Evolutionary conservation across 768 basidiomycete genomes (phyloP).

Genomic region (Leccinellum luteum): DNA sequence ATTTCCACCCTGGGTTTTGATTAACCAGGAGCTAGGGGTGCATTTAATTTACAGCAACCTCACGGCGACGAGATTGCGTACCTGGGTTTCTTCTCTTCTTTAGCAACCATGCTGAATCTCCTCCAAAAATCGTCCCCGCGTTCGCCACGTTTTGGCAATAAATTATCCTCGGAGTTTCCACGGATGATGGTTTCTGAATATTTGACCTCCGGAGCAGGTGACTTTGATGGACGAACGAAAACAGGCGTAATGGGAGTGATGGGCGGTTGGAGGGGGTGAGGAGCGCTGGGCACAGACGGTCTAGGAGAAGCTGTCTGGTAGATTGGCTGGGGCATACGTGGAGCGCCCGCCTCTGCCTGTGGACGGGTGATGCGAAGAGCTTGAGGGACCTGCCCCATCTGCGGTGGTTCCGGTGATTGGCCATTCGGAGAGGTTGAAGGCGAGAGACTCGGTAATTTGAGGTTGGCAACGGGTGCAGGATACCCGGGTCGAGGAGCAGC

Average conservation of each 20-base stretch:
- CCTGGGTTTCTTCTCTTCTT: slow-evolving; percentile 60
- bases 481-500: slow-evolving; percentile 75
- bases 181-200: slow-evolving; percentile 62
- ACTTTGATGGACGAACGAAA: slow-evolving; percentile 60
- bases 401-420: slow-evolving; percentile 18
- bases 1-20: slow-evolving; percentile 54
- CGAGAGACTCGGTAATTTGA: slow-evolving; percentile 53
- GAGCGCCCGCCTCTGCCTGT: slow-evolving; percentile 15
- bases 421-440: slow-evolving; percentile 37
- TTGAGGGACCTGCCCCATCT: slow-evolving; percentile 32
- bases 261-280: slow-evolving; percentile 75
- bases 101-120: slow-evolving; percentile 80
- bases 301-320: slow-evolving; percentile 30
- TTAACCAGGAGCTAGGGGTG: slow-evolving; percentile 57
- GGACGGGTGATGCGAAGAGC: slow-evolving; percentile 21
- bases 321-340: slow-evolving; percentile 31
- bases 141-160: slow-evolving; percentile 66
- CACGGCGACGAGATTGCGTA: slow-evolving; percentile 12
- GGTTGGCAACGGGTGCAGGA: slow-evolving; percentile 63
- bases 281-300: slow-evolving; percentile 46
- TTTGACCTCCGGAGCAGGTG: slow-evolving; percentile 41
- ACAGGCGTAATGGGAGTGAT: slow-evolving; percentile 77
- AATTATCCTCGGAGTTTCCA: slow-evolving; percentile 62
- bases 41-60: neutral
- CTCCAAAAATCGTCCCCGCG: slow-evolving; percentile 85